phyloP scores from a whole-genome alignment of 2,329 filamentous ascomycete genomes.

The Fusarium sp. region DNA sequence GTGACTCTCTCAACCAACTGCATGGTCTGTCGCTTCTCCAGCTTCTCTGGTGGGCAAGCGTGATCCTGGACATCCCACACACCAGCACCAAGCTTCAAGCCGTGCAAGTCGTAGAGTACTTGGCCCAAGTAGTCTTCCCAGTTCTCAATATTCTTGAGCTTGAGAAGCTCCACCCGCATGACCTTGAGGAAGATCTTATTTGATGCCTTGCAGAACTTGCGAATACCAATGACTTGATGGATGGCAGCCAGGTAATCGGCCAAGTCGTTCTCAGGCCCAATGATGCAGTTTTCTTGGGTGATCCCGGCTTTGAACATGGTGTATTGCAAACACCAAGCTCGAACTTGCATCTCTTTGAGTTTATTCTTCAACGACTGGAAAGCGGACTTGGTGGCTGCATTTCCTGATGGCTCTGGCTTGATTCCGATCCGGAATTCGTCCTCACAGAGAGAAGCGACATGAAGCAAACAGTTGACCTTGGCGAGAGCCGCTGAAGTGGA shows the following conservation, averaged over 20 bases:
- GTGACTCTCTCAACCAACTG: constrained; percentile 88
- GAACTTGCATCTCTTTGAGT: constrained; percentile 87
- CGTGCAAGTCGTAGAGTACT: constrained; percentile 85
- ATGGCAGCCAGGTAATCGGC: constrained; percentile 84
- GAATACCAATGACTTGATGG: constrained; percentile 85
- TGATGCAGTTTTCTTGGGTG: constrained; percentile 74
- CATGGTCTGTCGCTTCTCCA: constrained; percentile 84
- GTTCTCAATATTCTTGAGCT: constrained; percentile 79
- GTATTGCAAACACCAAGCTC: constrained; percentile 90
- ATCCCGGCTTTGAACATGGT: constrained; percentile 81
- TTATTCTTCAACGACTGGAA: constrained; percentile 70
- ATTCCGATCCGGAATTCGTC: constrained; percentile 87
- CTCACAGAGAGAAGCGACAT: constrained; percentile 84
- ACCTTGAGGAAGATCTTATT: constrained; percentile 91
- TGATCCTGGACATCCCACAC: constrained; percentile 80
- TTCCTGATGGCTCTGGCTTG: constrained; percentile 67
- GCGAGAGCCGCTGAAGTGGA: constrained; percentile 79
- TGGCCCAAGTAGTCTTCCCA: constrained; percentile 90
- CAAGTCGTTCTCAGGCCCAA: constrained; percentile 75
- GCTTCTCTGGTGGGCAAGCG: constrained; percentile 78
- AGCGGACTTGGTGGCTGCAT: constrained; percentile 66
- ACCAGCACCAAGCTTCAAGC: constrained; percentile 79
- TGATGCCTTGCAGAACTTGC: constrained; percentile 85
- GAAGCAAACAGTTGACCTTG: constrained; percentile 78
- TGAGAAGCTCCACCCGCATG: constrained; percentile 86